Conservation (phyloP, 768 basidiomycete genomes). For the Botryobasidium botryosum region DNA sequence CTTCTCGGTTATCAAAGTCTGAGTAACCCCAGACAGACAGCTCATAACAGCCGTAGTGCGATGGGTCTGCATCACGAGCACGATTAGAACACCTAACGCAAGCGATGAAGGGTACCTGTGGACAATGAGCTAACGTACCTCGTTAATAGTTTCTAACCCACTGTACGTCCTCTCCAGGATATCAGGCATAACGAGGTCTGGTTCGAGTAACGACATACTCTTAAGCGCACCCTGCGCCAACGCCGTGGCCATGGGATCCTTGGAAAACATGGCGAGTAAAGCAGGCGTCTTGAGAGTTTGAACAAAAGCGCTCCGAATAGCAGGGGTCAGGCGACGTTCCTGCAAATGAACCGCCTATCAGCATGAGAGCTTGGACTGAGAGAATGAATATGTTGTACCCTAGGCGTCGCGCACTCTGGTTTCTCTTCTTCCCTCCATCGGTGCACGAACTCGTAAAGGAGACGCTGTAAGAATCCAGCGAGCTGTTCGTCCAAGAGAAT, state of each 20-base stretch:
- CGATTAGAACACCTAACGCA: not conserved
- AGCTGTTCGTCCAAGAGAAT: slow-evolving; percentile 24
- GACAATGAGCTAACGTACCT: slow-evolving; percentile 21
- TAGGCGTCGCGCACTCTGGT: slow-evolving; percentile 60
- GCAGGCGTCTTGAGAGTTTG: slow-evolving; percentile 68
- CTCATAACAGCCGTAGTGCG: slow-evolving; percentile 82
- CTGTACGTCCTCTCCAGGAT: slow-evolving; percentile 81
- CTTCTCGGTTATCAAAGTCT: slow-evolving; percentile 58
- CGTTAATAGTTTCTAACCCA: slow-evolving; percentile 83
- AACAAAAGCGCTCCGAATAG: slow-evolving; percentile 72
- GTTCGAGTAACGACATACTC: slow-evolving; percentile 62
- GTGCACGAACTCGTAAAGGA: slow-evolving; percentile 61
- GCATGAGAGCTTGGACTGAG: slow-evolving; percentile 25
- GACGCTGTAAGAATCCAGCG: slow-evolving; percentile 52
- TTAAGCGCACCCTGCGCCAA: slow-evolving; percentile 69
- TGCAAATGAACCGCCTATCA: slow-evolving; percentile 8
- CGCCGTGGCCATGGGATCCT: slow-evolving; percentile 64
- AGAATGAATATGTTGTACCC: slow-evolving; percentile 25
- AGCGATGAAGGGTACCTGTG: not conserved
- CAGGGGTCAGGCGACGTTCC: slow-evolving; percentile 54
- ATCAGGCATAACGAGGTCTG: slow-evolving; percentile 74
- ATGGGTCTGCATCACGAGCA: slow-evolving; percentile 38
- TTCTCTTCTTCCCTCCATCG: slow-evolving; percentile 67
- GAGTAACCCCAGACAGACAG: slow-evolving; percentile 59
- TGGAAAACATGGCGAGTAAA: slow-evolving; percentile 80